Evolutionary conservation across 495 filamentous ascomycete genomes (phyloP).

Genomic region (Daldinia concentrica): DNA sequence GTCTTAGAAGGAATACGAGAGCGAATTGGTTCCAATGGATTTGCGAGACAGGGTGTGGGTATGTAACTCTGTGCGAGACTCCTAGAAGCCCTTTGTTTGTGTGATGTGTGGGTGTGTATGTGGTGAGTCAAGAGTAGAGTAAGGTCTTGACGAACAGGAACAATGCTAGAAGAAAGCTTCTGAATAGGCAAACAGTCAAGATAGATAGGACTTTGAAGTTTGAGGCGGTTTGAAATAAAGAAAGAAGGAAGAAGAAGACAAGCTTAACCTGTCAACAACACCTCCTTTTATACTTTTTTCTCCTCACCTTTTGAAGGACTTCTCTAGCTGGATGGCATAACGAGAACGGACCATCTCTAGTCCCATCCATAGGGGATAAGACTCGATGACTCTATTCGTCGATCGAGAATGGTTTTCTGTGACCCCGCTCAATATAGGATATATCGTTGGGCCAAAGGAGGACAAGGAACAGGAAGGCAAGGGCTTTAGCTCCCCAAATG

Average conservation of each 20-base stretch:
- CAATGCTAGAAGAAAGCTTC: slow-evolving; percentile 26
- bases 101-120: slow-evolving; percentile 23
- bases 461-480: slow-evolving; percentile 41
- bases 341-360: slow-evolving; percentile 44
- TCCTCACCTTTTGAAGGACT: slow-evolving; percentile 13
- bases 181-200: slow-evolving; percentile 12
- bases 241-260: slow-evolving; percentile 39
- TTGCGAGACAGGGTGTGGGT: slow-evolving; percentile 30
- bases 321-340: slow-evolving; percentile 47
- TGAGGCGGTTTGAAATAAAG: slow-evolving; percentile 32
- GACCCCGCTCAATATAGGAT: slow-evolving; percentile 55
- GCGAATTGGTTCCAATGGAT: slow-evolving; percentile 10
- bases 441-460: slow-evolving; percentile 44
- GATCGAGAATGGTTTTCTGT: slow-evolving; percentile 45
- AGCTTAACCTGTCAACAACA: slow-evolving; percentile 41
- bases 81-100: slow-evolving; percentile 34
- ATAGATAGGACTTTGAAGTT: slow-evolving; percentile 30
- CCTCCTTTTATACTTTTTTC: slow-evolving; percentile 44
- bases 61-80: slow-evolving; percentile 36
- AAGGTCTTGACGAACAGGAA: slow-evolving; percentile 39
- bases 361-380: slow-evolving; percentile 56
- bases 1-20: not conserved
- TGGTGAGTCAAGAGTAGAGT: slow-evolving; percentile 23
- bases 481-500: slow-evolving; percentile 25
- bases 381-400: slow-evolving; percentile 58